These are phyloP conservation scores for Litchi chinensis DNA, from an alignment of 345 rosid genomes.

Conservation along the genomic window DNA sequence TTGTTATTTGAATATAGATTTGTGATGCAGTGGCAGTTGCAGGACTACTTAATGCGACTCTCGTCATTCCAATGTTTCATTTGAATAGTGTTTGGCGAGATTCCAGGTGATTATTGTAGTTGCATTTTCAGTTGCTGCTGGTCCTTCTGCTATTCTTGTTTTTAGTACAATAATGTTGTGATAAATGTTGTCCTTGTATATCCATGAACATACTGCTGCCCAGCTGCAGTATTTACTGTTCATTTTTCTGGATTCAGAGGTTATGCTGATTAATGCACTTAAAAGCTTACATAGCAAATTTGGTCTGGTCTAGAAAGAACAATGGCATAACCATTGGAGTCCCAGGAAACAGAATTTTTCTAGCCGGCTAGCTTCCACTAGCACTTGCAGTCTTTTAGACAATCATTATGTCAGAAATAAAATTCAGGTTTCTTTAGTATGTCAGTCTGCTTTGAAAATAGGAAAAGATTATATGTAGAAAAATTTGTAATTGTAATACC, in stretches of 20 bases:
- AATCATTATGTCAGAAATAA: background rate
- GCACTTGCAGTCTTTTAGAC: background rate
- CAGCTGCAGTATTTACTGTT: background rate
- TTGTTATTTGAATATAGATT: constrained; percentile 50
- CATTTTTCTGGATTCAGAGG: background rate
- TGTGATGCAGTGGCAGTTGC: constrained; percentile 99
- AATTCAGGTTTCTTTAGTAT: background rate
- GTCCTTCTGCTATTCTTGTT: background rate
- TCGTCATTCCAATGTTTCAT: constrained; percentile 92
- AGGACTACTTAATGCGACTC: constrained; percentile 92
- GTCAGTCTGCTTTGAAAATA: background rate
- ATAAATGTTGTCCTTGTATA: background rate
- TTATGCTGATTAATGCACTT: background rate
- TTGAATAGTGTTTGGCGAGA: constrained; percentile 97
- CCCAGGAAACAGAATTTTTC: background rate
- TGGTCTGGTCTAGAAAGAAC: background rate
- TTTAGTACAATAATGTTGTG: background rate
- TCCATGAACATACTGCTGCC: background rate
- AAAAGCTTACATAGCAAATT: background rate
- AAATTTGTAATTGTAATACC: background rate
- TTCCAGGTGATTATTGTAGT: constrained; percentile 68
- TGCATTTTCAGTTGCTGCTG: background rate
- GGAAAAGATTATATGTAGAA: background rate
- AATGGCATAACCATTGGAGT: background rate
- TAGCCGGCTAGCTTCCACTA: background rate